Percentiles rank a stretch among this genome's conserved stretches.
These are phyloP conservation scores for Apodospora peruviana DNA, from an alignment of 495 filamentous ascomycete species.

Conservation along the genomic window DNA sequence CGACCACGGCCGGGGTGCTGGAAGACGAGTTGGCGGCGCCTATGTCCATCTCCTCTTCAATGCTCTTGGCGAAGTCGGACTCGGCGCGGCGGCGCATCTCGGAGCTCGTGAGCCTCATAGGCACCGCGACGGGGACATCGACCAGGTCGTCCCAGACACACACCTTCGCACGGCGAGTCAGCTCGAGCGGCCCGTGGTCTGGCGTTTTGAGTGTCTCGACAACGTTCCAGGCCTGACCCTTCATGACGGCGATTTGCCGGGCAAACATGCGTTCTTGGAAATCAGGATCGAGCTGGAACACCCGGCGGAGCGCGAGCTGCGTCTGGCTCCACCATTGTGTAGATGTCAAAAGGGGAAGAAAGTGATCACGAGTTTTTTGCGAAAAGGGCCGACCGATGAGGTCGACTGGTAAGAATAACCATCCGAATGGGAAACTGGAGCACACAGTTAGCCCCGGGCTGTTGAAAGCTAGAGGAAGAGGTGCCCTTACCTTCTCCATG, in stretches of 20 bases:
- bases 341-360: slow-evolving; percentile 87
- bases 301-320: slow-evolving; percentile 70
- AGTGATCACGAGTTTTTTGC: slow-evolving; percentile 85
- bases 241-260: slow-evolving; percentile 95
- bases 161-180: slow-evolving; percentile 83
- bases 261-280: slow-evolving; percentile 99
- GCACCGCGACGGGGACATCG: slow-evolving; percentile 89
- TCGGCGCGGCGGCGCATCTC: slow-evolving; percentile 60
- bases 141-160: slow-evolving; percentile 98
- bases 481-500: slow-evolving; percentile 51
- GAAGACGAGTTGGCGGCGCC: slow-evolving; percentile 61
- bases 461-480: neutral
- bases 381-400: slow-evolving; percentile 96
- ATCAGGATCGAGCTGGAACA: slow-evolving; percentile 88
- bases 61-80: slow-evolving; percentile 25
- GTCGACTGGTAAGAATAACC: slow-evolving; percentile 95
- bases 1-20: slow-evolving; percentile 45
- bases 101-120: slow-evolving; percentile 74
- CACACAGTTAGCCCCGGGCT: neutral
- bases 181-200: slow-evolving; percentile 89
- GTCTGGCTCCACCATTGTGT: slow-evolving; percentile 97
- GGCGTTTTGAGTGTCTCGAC: slow-evolving; percentile 90
- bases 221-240: slow-evolving; percentile 98
- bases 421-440: slow-evolving; percentile 88
- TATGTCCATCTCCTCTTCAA: slow-evolving; percentile 87